Evolutionary conservation across 257 asterid species (phyloP).

Genomic region (Eustoma russellianum): DNA sequence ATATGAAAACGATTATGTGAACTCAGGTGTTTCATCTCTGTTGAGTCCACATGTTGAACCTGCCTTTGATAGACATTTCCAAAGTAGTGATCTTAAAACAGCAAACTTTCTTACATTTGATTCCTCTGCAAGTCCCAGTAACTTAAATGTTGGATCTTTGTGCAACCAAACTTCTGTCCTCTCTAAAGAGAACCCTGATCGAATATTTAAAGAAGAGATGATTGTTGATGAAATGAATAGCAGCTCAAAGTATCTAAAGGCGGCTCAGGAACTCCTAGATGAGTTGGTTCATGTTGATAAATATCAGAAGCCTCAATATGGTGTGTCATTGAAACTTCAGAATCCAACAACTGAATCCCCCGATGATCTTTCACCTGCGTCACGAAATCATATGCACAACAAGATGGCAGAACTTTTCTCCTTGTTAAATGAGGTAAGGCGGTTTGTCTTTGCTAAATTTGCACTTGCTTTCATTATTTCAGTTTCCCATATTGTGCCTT

Average conservation of each 20-base stretch:
- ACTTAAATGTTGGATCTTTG: conserved; percentile 14
- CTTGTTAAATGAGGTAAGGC: conserved; percentile 56
- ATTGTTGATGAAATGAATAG: conserved; percentile 21
- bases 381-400: conserved; percentile 44
- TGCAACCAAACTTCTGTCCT: conserved; percentile 16
- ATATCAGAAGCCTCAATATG: conserved; percentile 23
- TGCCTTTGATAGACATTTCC: conserved; percentile 17
- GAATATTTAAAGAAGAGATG: conserved; percentile 14
- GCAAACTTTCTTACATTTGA: conserved; percentile 47
- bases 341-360: conserved; percentile 18
- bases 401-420: conserved; percentile 49
- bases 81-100: conserved; percentile 23
- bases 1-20: conserved; percentile 32
- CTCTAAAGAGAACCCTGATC: conserved; percentile 21
- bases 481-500: too few species aligned
- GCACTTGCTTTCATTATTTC: too few species aligned
- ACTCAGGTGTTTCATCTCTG: conserved; percentile 28
- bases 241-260: conserved; percentile 51
- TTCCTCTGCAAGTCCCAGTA: conserved; percentile 25
- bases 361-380: conserved; percentile 39
- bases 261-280: conserved; percentile 52
- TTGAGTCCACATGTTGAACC: conserved; percentile 30
- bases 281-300: conserved; percentile 48
- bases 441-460: background rate
- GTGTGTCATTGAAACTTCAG: conserved; percentile 18